phyloP scores from a whole-genome alignment of 2,329 filamentous ascomycete genomes.

The Juglanconis juglandina region DNA sequence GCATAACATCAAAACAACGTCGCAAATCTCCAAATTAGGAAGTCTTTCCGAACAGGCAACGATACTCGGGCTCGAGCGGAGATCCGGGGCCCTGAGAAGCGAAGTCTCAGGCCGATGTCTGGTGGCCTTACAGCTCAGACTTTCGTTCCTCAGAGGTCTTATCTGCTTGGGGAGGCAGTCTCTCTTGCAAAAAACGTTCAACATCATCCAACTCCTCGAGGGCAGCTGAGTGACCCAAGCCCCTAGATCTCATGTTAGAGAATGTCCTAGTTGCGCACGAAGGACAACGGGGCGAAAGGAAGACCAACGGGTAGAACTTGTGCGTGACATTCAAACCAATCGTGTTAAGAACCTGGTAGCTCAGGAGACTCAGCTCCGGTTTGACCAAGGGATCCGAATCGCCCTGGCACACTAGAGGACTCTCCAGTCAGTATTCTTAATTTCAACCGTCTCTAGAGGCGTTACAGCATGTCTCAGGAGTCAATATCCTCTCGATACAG shows the following conservation, averaged over 20 bases:
- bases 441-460: not conserved
- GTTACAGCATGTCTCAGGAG: not conserved
- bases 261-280: too few relatives aligned
- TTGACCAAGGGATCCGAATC: slow-evolving; percentile 70
- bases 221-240: slow-evolving; percentile 72
- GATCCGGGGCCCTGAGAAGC: not conserved
- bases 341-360: slow-evolving; percentile 63
- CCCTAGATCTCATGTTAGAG: slow-evolving; percentile 37
- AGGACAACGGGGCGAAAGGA: not conserved
- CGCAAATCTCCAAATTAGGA: too few relatives aligned
- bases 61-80: not conserved
- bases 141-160: slow-evolving; percentile 27
- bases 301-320: slow-evolving; percentile 67
- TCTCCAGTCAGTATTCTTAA: not conserved
- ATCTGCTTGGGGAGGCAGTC: slow-evolving; percentile 41
- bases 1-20: too few relatives aligned
- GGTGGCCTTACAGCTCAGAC: slow-evolving; percentile 30
- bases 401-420: slow-evolving; percentile 68
- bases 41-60: too few relatives aligned
- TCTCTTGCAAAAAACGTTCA: slow-evolving; percentile 53
- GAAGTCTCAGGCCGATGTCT: too few relatives aligned
- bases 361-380: slow-evolving; percentile 64
- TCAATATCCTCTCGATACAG: too few relatives aligned
- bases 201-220: slow-evolving; percentile 78
- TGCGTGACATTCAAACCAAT: slow-evolving; percentile 72